Percentiles rank a stretch among this genome's conserved stretches.
Conservation (phyloP, 1,139 yeast species). For the Wickerhamomyces sp. region DNA sequence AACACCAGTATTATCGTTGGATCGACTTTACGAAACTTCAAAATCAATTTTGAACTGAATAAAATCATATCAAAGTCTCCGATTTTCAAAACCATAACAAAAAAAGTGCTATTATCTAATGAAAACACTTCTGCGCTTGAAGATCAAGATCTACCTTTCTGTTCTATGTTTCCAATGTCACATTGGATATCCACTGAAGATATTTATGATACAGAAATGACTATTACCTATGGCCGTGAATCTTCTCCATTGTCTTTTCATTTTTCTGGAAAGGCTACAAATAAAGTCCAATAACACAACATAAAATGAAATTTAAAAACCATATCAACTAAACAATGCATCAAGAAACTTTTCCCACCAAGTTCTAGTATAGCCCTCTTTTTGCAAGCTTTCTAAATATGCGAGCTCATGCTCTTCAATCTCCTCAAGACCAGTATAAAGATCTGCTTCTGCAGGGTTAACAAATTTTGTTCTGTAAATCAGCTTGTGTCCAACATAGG, state of each 20-base stretch:
- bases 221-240: background rate
- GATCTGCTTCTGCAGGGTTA: background rate
- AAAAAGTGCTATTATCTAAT: too few relatives aligned
- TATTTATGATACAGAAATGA: background rate
- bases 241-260: background rate
- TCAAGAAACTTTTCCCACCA: background rate
- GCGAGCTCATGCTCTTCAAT: background rate
- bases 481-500: background rate
- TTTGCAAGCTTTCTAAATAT: background rate
- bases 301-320: background rate
- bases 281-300: background rate
- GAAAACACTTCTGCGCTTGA: too few relatives aligned
- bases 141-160: too few relatives aligned
- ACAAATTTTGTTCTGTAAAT: background rate
- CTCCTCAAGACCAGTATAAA: background rate
- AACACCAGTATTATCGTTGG: too few relatives aligned
- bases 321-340: background rate
- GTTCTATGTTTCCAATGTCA: too few relatives aligned
- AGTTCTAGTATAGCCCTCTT: background rate
- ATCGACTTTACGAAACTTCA: too few relatives aligned
- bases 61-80: too few relatives aligned
- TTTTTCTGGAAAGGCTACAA: background rate
- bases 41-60: too few relatives aligned
- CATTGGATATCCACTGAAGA: background rate
- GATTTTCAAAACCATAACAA: too few relatives aligned